These are phyloP conservation scores for Dactylellina parvicollis DNA, from an alignment of 2,329 filamentous ascomycete species.

Conservation along the genomic window DNA sequence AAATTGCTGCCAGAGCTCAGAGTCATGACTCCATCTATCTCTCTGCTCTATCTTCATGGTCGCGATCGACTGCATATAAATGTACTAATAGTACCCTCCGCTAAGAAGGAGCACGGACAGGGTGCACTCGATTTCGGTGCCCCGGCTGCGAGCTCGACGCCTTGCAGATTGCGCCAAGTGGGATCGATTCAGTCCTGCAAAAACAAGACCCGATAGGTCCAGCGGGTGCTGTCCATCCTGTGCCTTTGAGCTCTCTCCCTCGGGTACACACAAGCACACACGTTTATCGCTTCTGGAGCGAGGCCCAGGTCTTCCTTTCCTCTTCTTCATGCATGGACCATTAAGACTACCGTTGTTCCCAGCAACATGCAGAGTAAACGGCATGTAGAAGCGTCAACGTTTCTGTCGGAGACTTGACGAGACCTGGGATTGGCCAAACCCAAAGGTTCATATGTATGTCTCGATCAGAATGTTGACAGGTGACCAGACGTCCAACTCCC, in stretches of 20 bases:
- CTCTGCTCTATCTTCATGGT: conserved; percentile 18
- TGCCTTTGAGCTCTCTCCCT: conserved; percentile 14
- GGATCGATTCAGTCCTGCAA: conserved; percentile 34
- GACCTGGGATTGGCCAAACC: conserved; percentile 17
- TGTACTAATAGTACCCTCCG: conserved; percentile 10
- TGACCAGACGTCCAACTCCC: conserved; percentile 27
- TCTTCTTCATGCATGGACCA: background rate
- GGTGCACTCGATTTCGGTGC: background rate
- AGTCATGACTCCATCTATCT: conserved; percentile 34
- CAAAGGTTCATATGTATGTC: conserved; percentile 15
- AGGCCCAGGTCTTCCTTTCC: background rate
- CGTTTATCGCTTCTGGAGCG: too few relatives aligned
- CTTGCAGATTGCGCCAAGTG: conserved; percentile 36
- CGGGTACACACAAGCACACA: background rate
- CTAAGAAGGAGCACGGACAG: background rate
- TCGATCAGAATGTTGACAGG: conserved; percentile 38
- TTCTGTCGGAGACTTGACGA: conserved; percentile 14
- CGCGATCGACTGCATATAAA: conserved; percentile 42
- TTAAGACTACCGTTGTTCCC: background rate
- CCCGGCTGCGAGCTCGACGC: conserved; percentile 28
- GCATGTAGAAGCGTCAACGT: conserved; percentile 33
- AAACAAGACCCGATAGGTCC: conserved; percentile 33
- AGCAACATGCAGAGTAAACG: conserved; percentile 10
- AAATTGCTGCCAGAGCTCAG: conserved; percentile 34
- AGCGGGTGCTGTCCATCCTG: conserved; percentile 3